phyloP scores from a whole-genome alignment of 768 basidiomycete genomes.

The Dioszegia aurantiaca region DNA sequence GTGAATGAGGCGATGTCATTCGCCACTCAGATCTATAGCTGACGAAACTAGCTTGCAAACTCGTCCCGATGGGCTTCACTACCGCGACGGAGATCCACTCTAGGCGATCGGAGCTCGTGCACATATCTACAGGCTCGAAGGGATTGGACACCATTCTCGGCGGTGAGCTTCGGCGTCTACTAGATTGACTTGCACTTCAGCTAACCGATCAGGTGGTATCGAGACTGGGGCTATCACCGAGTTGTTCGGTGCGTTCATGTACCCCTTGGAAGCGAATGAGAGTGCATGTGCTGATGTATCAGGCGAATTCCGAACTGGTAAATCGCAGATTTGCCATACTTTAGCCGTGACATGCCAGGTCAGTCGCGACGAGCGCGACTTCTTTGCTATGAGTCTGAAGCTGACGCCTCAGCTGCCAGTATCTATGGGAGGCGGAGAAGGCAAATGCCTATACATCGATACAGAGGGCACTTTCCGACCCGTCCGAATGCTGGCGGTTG shows the following conservation, averaged over 20 bases:
- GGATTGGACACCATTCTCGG: conserved; percentile 93
- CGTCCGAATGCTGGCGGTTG: conserved; percentile 85
- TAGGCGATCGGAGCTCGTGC: conserved; percentile 87
- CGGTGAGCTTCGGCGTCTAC: conserved; percentile 50
- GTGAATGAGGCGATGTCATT: too few species aligned
- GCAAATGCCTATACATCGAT: conserved; percentile 98
- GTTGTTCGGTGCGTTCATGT: conserved; percentile 63
- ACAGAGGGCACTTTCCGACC: conserved; percentile 99
- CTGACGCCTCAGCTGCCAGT: conserved; percentile 65
- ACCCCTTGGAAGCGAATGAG: too few species aligned
- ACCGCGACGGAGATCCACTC: conserved; percentile 98
- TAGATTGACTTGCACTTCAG: neutral
- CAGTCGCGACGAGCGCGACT: neutral
- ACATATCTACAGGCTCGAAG: conserved; percentile 94
- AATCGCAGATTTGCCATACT: conserved; percentile 96
- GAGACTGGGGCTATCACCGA: conserved; percentile 99
- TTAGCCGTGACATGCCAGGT: conserved; percentile 94
- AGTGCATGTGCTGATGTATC: conserved; percentile 4
- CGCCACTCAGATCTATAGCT: conserved; percentile 5
- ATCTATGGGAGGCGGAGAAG: conserved; percentile 97
- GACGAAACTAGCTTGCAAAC: conserved; percentile 71
- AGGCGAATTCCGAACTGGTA: conserved; percentile 94
- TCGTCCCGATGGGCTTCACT: conserved; percentile 94
- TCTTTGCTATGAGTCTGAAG: neutral
- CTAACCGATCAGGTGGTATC: conserved; percentile 63